Evolutionary conservation across 345 rosid genomes (phyloP).

Genomic region (Noccaea caerulescens): DNA sequence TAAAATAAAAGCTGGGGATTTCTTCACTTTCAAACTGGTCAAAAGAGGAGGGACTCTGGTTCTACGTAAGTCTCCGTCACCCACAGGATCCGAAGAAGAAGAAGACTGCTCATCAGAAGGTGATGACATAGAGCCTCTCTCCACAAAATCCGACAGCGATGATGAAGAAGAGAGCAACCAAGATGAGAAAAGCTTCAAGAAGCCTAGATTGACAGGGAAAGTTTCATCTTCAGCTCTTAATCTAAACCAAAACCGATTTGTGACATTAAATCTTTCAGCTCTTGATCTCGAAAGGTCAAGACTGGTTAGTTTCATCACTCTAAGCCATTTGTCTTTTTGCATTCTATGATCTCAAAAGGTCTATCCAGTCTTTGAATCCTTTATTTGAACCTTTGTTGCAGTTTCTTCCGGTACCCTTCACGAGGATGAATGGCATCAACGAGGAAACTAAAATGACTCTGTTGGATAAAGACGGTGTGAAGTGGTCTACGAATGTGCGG

Average conservation of each 20-base stretch:
- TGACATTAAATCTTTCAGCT: slow-evolving; percentile 21
- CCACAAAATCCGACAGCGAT: neutral
- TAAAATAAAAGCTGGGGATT: slow-evolving; percentile 9
- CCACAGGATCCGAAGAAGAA: neutral
- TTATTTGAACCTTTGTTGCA: neutral
- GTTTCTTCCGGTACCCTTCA: slow-evolving; percentile 18
- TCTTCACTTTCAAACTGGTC: slow-evolving; percentile 17
- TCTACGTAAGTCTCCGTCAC: neutral
- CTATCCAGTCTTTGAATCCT: slow-evolving; percentile 4
- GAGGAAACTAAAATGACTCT: slow-evolving; percentile 9
- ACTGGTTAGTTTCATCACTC: slow-evolving; percentile 33
- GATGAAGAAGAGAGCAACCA: slow-evolving; percentile 7
- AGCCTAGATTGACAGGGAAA: neutral
- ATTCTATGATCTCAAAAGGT: neutral
- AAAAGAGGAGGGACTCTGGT: slow-evolving; percentile 13
- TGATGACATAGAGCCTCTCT: neutral
- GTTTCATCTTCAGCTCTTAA: slow-evolving; percentile 21
- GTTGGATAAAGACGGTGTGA: slow-evolving; percentile 23
- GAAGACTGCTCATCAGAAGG: neutral
- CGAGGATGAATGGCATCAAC: slow-evolving; percentile 3
- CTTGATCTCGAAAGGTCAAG: neutral
- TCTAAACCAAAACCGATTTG: slow-evolving; percentile 15
- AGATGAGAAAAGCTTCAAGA: neutral
- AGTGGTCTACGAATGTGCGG: slow-evolving; percentile 14
- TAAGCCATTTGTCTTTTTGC: neutral